A percentile compares a stretch with the other conserved stretches of the same genome.
phyloP scores from a whole-genome alignment of 768 basidiomycete genomes.

The Favolaschia claudopus region DNA sequence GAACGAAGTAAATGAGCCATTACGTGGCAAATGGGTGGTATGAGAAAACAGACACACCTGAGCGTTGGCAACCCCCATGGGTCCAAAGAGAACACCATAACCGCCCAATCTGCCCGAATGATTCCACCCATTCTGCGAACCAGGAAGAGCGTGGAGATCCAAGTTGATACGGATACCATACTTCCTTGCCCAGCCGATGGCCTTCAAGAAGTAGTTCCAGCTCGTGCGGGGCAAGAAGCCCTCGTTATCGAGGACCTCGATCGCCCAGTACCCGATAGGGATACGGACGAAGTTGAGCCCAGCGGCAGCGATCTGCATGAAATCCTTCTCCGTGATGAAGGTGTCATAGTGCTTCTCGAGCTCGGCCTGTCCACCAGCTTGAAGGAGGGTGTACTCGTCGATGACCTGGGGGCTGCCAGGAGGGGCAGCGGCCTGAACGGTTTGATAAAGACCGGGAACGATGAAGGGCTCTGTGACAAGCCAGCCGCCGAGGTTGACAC shows the following conservation, averaged over 20 bases:
- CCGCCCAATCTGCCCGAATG: conserved; percentile 56
- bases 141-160: conserved; percentile 77
- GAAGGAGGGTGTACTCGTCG: conserved; percentile 79
- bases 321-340: conserved; percentile 83
- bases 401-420: conserved; percentile 53
- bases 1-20: no score
- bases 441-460: conserved; percentile 71
- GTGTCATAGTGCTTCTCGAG: conserved; percentile 87
- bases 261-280: conserved; percentile 88
- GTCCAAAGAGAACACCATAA: conserved; percentile 53
- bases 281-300: conserved; percentile 90
- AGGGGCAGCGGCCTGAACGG: conserved; percentile 57
- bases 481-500: conserved; percentile 47
- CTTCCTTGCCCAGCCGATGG: conserved; percentile 89
- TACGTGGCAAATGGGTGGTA: no score
- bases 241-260: conserved; percentile 77
- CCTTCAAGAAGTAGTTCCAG: conserved; percentile 71
- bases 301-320: conserved; percentile 75
- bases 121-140: conserved; percentile 87
- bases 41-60: no score
- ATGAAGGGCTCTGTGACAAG: conserved; percentile 84
- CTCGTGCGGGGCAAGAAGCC: conserved; percentile 81
- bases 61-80: conserved; percentile 91
- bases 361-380: conserved; percentile 70
- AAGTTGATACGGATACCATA: conserved; percentile 91